These are phyloP conservation scores for Irpex lacteus DNA, from an alignment of 1,284 basidiomycete genomes.

Conservation along the genomic window DNA sequence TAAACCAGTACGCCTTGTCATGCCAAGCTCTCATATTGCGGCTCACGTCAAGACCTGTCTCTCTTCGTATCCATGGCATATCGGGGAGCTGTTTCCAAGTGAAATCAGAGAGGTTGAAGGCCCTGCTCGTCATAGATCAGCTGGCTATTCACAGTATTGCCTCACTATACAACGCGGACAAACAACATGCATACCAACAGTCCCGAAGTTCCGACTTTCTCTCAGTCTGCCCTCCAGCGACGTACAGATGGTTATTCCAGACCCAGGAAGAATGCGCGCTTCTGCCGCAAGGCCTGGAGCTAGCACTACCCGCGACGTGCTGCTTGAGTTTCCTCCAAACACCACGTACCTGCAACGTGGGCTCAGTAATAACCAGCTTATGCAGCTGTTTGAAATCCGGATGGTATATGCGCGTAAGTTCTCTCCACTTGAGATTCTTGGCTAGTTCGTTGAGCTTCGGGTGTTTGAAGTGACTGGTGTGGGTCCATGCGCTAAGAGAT, in stretches of 20 bases:
- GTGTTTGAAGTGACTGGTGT: neutral
- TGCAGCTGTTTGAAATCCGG: conserved; percentile 3
- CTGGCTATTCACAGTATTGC: too few relatives aligned
- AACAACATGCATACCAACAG: conserved; percentile 1
- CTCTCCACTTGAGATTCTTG: neutral
- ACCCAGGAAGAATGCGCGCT: conserved; percentile 3
- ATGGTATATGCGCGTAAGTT: neutral
- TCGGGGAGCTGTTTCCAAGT: too few relatives aligned
- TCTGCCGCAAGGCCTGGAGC: neutral
- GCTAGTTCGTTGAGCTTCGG: neutral
- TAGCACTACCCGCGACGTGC: neutral
- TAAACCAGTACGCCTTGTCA: too few relatives aligned
- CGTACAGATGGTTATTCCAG: conserved; percentile 13
- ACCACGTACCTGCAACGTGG: conserved; percentile 10
- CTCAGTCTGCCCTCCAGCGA: conserved; percentile 11
- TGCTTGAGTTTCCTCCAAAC: conserved; percentile 9
- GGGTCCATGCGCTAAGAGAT: neutral
- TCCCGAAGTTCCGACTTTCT: conserved; percentile 5
- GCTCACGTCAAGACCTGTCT: too few relatives aligned
- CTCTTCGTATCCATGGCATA: neutral
- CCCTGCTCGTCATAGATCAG: too few relatives aligned
- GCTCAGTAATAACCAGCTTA: conserved; percentile 3
- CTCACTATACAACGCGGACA: too few relatives aligned
- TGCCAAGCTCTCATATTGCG: too few relatives aligned
- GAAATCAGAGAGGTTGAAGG: too few relatives aligned